These are phyloP conservation scores for Nidularia pulvinata DNA, from an alignment of 768 basidiomycete genomes.

Conservation along the genomic window DNA sequence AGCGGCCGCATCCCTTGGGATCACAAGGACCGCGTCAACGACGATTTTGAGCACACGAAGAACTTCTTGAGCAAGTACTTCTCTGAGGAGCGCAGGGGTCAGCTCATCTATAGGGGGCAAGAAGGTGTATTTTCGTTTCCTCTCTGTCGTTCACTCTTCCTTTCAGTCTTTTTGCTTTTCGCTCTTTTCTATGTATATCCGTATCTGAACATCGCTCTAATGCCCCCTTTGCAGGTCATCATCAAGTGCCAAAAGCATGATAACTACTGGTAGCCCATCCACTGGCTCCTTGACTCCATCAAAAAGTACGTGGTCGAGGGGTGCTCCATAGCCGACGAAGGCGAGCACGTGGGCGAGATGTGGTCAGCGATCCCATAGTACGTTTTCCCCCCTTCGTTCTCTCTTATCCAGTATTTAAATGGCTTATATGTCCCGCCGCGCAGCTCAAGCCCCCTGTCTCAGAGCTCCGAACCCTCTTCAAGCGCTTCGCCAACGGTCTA, in stretches of 20 bases:
- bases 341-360: background rate
- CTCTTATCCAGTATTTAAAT: too few relatives aligned
- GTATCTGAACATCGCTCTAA: background rate
- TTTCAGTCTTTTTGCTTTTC: background rate
- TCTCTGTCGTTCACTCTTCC: background rate
- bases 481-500: too few relatives aligned
- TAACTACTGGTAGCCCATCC: slow-evolving; percentile 82
- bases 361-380: slow-evolving; percentile 50
- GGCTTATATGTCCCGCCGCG: slow-evolving; percentile 24
- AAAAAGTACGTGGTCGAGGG: slow-evolving; percentile 64
- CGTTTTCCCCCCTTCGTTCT: slow-evolving; percentile 23
- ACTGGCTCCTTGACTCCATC: slow-evolving; percentile 65
- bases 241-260: slow-evolving; percentile 92
- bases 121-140: slow-evolving; percentile 51
- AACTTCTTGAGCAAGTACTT: slow-evolving; percentile 81
- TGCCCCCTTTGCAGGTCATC: slow-evolving; percentile 50
- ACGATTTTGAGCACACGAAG: slow-evolving; percentile 57
- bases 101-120: slow-evolving; percentile 91
- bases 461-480: slow-evolving; percentile 74
- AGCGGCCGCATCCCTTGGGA: slow-evolving; percentile 65
- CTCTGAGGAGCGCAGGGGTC: slow-evolving; percentile 87
- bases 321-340: slow-evolving; percentile 11
- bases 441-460: slow-evolving; percentile 75
- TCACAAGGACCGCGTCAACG: slow-evolving; percentile 56
- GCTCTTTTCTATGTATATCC: background rate